Percentiles rank a stretch among this genome's conserved stretches.
Conservation (phyloP, 768 basidiomycete species). For the Asterophora parasitica region DNA sequence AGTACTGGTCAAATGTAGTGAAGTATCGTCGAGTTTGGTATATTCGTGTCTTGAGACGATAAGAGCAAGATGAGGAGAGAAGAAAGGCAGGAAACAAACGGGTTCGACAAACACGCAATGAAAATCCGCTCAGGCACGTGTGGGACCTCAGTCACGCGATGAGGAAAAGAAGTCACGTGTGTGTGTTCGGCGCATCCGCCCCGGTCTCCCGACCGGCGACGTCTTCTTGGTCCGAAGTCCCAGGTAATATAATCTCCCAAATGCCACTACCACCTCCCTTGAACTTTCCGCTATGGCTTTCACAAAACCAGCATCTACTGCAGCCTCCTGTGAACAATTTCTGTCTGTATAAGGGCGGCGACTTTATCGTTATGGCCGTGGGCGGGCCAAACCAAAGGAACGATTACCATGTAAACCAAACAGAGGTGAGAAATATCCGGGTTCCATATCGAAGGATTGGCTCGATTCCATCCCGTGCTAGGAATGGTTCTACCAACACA, state of each 20-base stretch:
- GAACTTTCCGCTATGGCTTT: constrained; percentile 88
- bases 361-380: constrained; percentile 94
- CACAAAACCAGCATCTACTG: constrained; percentile 72
- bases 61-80: constrained; percentile 1
- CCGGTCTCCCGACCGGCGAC: not conserved
- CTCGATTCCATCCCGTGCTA: constrained; percentile 21
- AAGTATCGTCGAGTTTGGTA: not conserved
- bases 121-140: constrained; percentile 19
- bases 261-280: constrained; percentile 81
- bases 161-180: constrained; percentile 15
- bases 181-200: not conserved
- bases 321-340: constrained; percentile 93
- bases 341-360: constrained; percentile 74
- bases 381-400: constrained; percentile 94
- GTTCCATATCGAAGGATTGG: not conserved
- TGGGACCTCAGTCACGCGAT: constrained; percentile 17
- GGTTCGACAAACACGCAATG: constrained; percentile 13
- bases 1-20: not conserved
- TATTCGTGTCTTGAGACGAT: not conserved
- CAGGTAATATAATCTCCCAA: no score
- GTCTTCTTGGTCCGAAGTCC: no score
- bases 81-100: not conserved
- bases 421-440: constrained; percentile 54
- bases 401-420: constrained; percentile 95
- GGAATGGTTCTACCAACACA: constrained; percentile 99